Base-by-base conservation (phyloP, 371 early-diverging fungal genomes). In the Haplosporangium sp. region DNA sequence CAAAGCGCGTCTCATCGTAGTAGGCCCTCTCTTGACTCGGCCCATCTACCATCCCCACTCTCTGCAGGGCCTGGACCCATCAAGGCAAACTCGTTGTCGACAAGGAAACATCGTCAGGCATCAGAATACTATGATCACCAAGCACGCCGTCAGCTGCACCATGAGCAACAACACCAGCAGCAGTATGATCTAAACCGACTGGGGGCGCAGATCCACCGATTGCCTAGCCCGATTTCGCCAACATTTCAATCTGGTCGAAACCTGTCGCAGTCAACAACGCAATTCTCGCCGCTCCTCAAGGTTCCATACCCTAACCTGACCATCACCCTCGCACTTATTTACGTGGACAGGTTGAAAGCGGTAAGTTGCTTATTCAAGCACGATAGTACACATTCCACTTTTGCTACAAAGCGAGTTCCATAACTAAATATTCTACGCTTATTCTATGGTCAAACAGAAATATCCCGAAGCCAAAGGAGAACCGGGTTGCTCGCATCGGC, bases 301-400 rank as follows among this genome's bases (percentile, higher is more conserved):
- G 48, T 68, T 18, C 73, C 81, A 4, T 87, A 83, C 46, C 86
- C 89, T 36, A 86, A 76, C 46, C 59, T 86, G 40, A 85, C 89
- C 0, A 67, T 89, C 18, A 69, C 87, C 13, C 62, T 89, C 9
- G 88, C 89, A 12, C 80, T 87, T 14, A 83, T 82, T 46, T 89
- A 87, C 57, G 84, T 89, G 21, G 86, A 87, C 62, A 79, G 88
- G n/a, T 61, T 89, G 29, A 87, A 87, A 68, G 81, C 83, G 67
- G 89, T 87, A 84, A 77, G 74, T 72, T 18, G 10, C 18, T 36
- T 53, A 51, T 42, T 20, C 41, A 51, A 23, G 29, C 29, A 12
- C 43, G 9, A 20, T 55, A 18, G 18, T 36, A 8, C 40, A 13
- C 18, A 36, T 14, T 62, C 46, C 29, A 8, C 16, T 11, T 41